A percentile compares a stretch with the other conserved stretches of the same genome.
Conservation (phyloP, 306 rosid genomes). For the Macrotyloma uniflorum region DNA sequence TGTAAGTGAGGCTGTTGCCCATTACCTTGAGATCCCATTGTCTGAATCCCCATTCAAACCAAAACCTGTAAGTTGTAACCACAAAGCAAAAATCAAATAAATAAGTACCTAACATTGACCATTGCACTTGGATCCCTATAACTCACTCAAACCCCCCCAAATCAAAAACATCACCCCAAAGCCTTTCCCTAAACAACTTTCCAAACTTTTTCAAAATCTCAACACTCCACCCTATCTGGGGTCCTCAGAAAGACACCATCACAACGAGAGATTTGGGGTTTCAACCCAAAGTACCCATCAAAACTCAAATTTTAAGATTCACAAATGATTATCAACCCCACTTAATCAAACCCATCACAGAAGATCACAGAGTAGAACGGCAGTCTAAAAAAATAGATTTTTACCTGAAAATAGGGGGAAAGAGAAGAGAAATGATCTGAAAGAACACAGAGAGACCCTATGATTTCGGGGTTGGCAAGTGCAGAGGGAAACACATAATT, state of each 20-base stretch:
- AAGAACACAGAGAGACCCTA: slow-evolving; percentile 2
- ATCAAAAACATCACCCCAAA: background rate
- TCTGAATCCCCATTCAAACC: slow-evolving; percentile 31
- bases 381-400: background rate
- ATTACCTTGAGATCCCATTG: slow-evolving; percentile 26
- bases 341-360: background rate
- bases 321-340: slow-evolving; percentile 1
- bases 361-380: slow-evolving; percentile 1
- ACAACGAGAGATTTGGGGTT: background rate
- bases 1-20: slow-evolving; percentile 31
- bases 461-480: slow-evolving; percentile 13
- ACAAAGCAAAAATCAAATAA: background rate
- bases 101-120: background rate
- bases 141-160: background rate
- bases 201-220: background rate
- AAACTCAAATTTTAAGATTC: background rate
- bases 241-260: background rate
- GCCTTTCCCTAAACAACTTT: background rate
- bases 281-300: slow-evolving; percentile 9
- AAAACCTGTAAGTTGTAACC: slow-evolving; percentile 9
- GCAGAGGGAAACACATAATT: background rate
- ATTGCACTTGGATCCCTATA: background rate
- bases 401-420: background rate
- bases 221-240: background rate
- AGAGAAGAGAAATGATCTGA: background rate